A percentile compares a stretch with the other conserved stretches of the same genome.
Conservation (phyloP, 306 rosid genomes). For the Hippophae rhamnoides region DNA sequence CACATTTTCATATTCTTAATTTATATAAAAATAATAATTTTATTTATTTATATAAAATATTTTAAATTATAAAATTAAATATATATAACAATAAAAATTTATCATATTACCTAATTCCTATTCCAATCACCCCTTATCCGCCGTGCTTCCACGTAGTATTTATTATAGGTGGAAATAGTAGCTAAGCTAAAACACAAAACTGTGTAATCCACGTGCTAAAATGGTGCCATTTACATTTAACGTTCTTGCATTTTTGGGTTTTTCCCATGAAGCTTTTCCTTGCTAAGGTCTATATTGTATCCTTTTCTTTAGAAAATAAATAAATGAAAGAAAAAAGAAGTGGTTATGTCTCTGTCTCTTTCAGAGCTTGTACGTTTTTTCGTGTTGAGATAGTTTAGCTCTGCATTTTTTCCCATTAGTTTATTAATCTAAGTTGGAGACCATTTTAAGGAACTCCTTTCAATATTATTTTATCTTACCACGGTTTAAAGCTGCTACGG, state of each 20-base stretch:
- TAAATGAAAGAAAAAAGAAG: background rate
- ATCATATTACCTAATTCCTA: no score
- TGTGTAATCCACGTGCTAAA: constrained; percentile 42
- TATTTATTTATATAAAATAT: background rate
- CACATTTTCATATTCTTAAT: no score
- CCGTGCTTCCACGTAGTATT: no score
- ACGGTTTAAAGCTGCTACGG: constrained; percentile 80
- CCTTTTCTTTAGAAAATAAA: background rate
- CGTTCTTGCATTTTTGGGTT: constrained; percentile 3
- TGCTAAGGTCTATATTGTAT: background rate
- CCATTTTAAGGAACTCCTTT: background rate
- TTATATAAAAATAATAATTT: background rate
- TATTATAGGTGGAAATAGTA: constrained; percentile 4
- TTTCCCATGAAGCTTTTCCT: background rate
- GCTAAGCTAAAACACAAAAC: background rate
- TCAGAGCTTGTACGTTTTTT: constrained; percentile 35
- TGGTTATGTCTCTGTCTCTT: background rate
- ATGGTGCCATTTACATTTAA: constrained; percentile 21
- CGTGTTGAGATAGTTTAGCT: constrained; percentile 41
- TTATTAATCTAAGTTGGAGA: background rate
- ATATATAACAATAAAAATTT: no score
- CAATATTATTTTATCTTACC: background rate
- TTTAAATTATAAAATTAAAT: no score
- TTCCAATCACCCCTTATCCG: no score
- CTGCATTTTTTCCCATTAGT: constrained; percentile 23